phyloP scores from a whole-genome alignment of 2,329 filamentous ascomycete genomes.

The Fusarium marasasianum region DNA sequence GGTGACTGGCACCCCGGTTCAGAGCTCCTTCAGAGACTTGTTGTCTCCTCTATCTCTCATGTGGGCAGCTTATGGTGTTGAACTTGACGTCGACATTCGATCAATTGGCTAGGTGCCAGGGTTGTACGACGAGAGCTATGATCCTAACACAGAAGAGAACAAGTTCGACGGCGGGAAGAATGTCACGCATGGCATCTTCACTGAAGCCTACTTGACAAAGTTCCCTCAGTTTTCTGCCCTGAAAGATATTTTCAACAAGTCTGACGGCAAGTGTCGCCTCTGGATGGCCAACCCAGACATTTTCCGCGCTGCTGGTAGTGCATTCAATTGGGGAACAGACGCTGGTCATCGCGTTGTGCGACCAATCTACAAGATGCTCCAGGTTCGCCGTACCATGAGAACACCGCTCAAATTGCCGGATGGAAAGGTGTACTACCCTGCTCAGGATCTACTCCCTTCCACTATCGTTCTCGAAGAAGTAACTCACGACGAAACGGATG shows the following conservation, averaged over 20 bases:
- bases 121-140: background rate
- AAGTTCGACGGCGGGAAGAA: fast-evolving
- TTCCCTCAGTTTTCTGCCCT: background rate
- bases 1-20: background rate
- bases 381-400: background rate
- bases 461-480: background rate
- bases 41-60: background rate
- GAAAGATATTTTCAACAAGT: background rate
- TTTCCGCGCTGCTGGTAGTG: background rate
- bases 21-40: fast-evolving
- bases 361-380: background rate
- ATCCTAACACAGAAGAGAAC: background rate
- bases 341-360: background rate
- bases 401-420: background rate
- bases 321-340: background rate
- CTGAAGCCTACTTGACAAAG: background rate
- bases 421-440: background rate
- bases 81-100: background rate
- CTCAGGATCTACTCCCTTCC: background rate
- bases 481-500: background rate
- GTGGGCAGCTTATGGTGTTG: background rate
- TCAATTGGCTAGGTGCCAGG: background rate
- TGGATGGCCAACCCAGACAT: background rate
- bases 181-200: fast-evolving
- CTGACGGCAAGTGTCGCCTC: background rate